Evolutionary conservation across 2,329 filamentous ascomycete species (phyloP).

Genomic region (Lachnum nothofagi): DNA sequence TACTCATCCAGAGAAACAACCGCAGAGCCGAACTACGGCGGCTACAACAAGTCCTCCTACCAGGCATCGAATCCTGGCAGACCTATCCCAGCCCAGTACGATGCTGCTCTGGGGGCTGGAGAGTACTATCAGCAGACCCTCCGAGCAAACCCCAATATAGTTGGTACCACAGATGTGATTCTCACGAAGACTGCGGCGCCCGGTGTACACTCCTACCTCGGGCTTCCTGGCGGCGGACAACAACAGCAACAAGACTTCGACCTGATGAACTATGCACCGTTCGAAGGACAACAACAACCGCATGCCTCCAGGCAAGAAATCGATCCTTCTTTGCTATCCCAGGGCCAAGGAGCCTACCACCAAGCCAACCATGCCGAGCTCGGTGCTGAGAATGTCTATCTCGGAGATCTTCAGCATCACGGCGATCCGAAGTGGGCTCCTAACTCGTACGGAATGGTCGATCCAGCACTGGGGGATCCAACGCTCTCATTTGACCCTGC

Average conservation of each 20-base stretch:
- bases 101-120: slow-evolving; percentile 38
- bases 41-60: slow-evolving; percentile 45
- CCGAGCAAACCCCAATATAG: slow-evolving; percentile 18
- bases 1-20: slow-evolving; percentile 29
- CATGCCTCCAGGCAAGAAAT: slow-evolving; percentile 21
- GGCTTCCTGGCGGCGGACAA: slow-evolving; percentile 35
- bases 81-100: slow-evolving; percentile 42
- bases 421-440: slow-evolving; percentile 22
- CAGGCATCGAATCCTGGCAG: slow-evolving; percentile 47
- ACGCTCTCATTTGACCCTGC: slow-evolving; percentile 22
- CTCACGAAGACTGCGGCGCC: slow-evolving; percentile 38
- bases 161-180: slow-evolving; percentile 38
- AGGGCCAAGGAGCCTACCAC: slow-evolving; percentile 19
- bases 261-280: slow-evolving; percentile 24
- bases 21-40: slow-evolving; percentile 23
- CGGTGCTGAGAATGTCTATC: slow-evolving; percentile 22
- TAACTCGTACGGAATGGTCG: slow-evolving; percentile 10
- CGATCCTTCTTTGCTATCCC: slow-evolving; percentile 27
- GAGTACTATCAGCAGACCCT: slow-evolving; percentile 45
- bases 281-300: slow-evolving; percentile 8
- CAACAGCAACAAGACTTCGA: slow-evolving; percentile 21
- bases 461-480: slow-evolving; percentile 16
- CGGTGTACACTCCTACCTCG: slow-evolving; percentile 33
- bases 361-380: slow-evolving; percentile 13
- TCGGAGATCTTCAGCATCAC: slow-evolving; percentile 19